phyloP scores from a whole-genome alignment of 139 green algal species.

The Raphidocelis subcapitata region DNA sequence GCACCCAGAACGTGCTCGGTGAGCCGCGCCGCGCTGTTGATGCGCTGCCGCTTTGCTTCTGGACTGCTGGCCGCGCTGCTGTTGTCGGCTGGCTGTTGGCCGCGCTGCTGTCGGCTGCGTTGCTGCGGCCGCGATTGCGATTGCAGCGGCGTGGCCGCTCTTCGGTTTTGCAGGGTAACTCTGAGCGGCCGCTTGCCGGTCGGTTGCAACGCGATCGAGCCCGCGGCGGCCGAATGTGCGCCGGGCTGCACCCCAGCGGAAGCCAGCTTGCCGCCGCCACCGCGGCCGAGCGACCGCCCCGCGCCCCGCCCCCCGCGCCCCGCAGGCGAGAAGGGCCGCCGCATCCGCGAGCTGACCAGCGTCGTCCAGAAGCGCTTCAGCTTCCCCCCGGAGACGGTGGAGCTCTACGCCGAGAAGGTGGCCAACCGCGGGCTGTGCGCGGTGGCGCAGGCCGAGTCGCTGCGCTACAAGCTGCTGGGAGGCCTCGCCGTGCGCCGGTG shows the following conservation, averaged over 20 bases:
- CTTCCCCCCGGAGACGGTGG: slow-evolving; percentile 93
- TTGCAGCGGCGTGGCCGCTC: background rate
- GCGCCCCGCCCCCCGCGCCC: no score
- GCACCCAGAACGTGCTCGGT: slow-evolving; percentile 98
- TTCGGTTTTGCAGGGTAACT: no score
- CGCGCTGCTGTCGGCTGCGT: no score
- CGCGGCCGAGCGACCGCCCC: no score
- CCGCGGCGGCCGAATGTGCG: no score
- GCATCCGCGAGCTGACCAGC: slow-evolving; percentile 97
- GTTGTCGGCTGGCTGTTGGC: background rate
- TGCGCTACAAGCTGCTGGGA: slow-evolving; percentile 99
- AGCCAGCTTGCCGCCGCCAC: no score
- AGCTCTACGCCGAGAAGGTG: slow-evolving; percentile 99
- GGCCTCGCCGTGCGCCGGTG: slow-evolving; percentile 93
- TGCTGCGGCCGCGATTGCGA: background rate
- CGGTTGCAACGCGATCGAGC: no score
- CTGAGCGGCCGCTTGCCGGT: no score
- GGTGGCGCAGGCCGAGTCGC: slow-evolving; percentile 97
- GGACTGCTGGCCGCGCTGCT: no score
- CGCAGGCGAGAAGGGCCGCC: slow-evolving; percentile 95
- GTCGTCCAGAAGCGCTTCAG: slow-evolving; percentile 99
- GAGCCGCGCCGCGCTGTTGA: no score
- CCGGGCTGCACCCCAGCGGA: no score
- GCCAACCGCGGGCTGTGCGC: slow-evolving; percentile 97
- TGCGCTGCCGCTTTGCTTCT: no score